A percentile compares a stretch with the other conserved stretches of the same genome.
These are phyloP conservation scores for Adansonia gregorii DNA, from an alignment of 441 rosid genomes.

Conservation along the genomic window DNA sequence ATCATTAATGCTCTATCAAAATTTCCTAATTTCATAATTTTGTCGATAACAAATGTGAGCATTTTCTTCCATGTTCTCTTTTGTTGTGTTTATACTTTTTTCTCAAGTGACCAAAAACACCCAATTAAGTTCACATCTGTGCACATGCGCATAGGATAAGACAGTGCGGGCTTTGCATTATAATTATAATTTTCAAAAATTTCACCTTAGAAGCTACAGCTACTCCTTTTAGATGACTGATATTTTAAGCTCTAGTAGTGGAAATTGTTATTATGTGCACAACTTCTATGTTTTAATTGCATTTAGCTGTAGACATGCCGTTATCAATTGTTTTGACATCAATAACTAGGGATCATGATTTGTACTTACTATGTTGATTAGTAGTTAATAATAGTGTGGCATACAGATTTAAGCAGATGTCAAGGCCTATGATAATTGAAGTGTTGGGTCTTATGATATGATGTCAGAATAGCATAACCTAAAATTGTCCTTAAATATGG, in stretches of 20 bases:
- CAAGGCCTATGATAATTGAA: not conserved
- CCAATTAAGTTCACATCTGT: not conserved
- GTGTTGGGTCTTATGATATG: not conserved
- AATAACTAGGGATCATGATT: conserved; percentile 10
- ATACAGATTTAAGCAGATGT: not conserved
- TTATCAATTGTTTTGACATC: not conserved
- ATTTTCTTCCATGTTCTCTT: conserved; percentile 2
- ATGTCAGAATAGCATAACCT: not conserved
- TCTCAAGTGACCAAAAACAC: not conserved
- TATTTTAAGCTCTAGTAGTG: not conserved
- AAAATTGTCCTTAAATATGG: not conserved
- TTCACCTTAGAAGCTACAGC: not conserved
- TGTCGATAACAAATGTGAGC: not conserved
- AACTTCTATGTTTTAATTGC: conserved; percentile 14
- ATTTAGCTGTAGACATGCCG: conserved; percentile 2
- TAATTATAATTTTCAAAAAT: not conserved
- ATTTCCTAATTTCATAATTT: not conserved
- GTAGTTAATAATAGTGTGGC: not conserved
- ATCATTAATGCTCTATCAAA: not conserved
- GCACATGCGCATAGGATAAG: not conserved
- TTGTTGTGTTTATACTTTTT: not conserved
- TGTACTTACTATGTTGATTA: not conserved
- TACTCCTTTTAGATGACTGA: not conserved
- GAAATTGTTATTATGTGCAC: not conserved
- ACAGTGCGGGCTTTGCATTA: not conserved